These are phyloP conservation scores for Kernera saxatilis DNA, from an alignment of 345 rosid species.

Conservation along the genomic window DNA sequence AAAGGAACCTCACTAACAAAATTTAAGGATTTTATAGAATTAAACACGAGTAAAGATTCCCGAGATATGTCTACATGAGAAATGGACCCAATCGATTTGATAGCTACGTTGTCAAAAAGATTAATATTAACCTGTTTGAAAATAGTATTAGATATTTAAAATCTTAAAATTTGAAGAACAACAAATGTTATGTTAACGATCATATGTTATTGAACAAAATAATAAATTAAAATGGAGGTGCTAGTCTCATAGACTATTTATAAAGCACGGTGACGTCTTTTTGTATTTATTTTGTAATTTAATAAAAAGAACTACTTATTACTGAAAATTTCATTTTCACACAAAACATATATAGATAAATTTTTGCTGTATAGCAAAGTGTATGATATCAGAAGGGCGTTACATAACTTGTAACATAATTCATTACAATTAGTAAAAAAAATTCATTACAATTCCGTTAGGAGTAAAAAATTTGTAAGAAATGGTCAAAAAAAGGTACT, in stretches of 20 bases:
- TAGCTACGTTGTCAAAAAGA: slow-evolving; percentile 3
- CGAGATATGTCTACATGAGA: slow-evolving; percentile 23
- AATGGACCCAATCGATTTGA: slow-evolving; percentile 19
- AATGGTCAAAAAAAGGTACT: neutral
- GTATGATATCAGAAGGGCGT: neutral
- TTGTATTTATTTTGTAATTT: neutral
- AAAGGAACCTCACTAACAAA: slow-evolving; percentile 16
- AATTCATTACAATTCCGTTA: neutral
- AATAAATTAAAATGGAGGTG: neutral
- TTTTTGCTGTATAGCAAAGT: too few species aligned
- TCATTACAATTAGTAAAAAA: too few species aligned
- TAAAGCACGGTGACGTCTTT: neutral
- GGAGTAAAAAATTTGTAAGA: neutral
- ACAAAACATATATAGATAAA: neutral
- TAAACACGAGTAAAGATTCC: slow-evolving; percentile 19
- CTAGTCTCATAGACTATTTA: neutral
- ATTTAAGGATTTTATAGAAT: slow-evolving; percentile 21
- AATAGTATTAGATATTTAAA: neutral
- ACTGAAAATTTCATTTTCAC: neutral
- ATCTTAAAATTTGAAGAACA: neutral
- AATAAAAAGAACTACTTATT: too few species aligned
- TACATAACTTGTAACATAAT: neutral
- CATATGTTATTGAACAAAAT: neutral
- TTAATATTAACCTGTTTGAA: neutral
- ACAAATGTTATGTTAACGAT: neutral